phyloP scores from a whole-genome alignment of 768 basidiomycete species.

The Lactarius tabidus region DNA sequence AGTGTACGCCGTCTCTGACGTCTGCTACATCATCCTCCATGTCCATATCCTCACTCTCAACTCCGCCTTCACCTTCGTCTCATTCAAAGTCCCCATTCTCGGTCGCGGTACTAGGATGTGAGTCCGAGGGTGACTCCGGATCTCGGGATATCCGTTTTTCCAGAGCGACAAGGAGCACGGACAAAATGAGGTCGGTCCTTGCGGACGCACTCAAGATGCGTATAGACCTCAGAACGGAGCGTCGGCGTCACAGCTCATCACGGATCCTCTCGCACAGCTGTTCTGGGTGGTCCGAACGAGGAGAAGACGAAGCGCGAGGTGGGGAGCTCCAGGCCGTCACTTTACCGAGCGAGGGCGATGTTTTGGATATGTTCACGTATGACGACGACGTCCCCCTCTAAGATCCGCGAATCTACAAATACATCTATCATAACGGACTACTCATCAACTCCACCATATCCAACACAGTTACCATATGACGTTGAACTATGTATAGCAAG shows the following conservation, averaged over 20 bases:
- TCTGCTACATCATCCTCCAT: background rate
- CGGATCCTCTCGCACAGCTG: background rate
- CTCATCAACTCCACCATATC: background rate
- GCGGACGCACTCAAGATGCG: slow-evolving; percentile 19
- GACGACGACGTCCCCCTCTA: slow-evolving; percentile 15
- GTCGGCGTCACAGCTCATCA: slow-evolving; percentile 3
- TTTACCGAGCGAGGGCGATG: slow-evolving; percentile 16
- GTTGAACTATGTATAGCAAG: background rate
- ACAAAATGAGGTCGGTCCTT: slow-evolving; percentile 11
- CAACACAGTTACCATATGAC: background rate
- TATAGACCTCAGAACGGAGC: slow-evolving; percentile 15
- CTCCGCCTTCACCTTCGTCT: background rate
- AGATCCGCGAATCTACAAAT: background rate
- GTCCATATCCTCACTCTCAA: background rate
- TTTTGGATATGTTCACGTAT: slow-evolving; percentile 22
- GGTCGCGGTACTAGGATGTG: background rate
- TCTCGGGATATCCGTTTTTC: background rate
- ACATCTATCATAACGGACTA: background rate
- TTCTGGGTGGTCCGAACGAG: background rate
- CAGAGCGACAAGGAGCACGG: background rate
- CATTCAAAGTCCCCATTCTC: background rate
- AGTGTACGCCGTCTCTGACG: slow-evolving; percentile 14
- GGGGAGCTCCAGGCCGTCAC: background rate
- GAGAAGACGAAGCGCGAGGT: background rate
- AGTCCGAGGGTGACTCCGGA: background rate